Percentiles rank a stretch among this genome's conserved stretches.
phyloP scores from a whole-genome alignment of 805 yeast genomes.

The Metschnikowia dekortorum region DNA sequence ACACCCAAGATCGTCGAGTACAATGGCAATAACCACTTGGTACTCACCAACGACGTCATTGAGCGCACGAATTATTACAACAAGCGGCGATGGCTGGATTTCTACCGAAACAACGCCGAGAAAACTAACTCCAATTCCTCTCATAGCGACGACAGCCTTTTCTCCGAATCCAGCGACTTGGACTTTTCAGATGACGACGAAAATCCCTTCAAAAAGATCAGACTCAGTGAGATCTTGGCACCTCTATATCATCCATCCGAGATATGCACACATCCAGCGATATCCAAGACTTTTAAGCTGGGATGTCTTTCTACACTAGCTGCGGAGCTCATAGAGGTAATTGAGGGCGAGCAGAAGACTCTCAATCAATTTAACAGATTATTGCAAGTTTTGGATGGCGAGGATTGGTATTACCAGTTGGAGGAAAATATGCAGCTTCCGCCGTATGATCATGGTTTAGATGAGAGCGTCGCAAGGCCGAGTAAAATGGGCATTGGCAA shows the following conservation, averaged over 20 bases:
- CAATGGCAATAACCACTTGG: conserved; percentile 32
- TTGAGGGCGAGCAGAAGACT: conserved; percentile 76
- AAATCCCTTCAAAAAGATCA: conserved; percentile 26
- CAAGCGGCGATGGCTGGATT: conserved; percentile 36
- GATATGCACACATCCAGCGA: conserved; percentile 62
- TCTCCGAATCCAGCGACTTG: conserved; percentile 1
- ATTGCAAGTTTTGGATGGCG: conserved; percentile 80
- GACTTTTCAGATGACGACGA: conserved; percentile 9
- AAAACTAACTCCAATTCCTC: neutral
- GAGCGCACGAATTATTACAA: conserved; percentile 24
- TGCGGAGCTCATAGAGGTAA: conserved; percentile 65
- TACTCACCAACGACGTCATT: conserved; percentile 33
- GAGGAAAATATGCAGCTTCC: conserved; percentile 66
- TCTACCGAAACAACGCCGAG: conserved; percentile 10
- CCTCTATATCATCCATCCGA: conserved; percentile 84
- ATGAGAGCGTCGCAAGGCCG: conserved; percentile 14
- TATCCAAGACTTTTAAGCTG: conserved; percentile 61
- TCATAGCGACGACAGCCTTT: neutral
- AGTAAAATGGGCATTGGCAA: conserved; percentile 9
- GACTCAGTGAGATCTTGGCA: conserved; percentile 49
- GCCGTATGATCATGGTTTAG: conserved; percentile 61
- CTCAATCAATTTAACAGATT: conserved; percentile 68
- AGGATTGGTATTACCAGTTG: conserved; percentile 65
- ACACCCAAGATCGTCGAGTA: conserved; percentile 36
- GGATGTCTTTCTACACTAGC: conserved; percentile 53